These are phyloP conservation scores for Ogataea neopini DNA, from an alignment of 805 yeast genomes.

Conservation along the genomic window DNA sequence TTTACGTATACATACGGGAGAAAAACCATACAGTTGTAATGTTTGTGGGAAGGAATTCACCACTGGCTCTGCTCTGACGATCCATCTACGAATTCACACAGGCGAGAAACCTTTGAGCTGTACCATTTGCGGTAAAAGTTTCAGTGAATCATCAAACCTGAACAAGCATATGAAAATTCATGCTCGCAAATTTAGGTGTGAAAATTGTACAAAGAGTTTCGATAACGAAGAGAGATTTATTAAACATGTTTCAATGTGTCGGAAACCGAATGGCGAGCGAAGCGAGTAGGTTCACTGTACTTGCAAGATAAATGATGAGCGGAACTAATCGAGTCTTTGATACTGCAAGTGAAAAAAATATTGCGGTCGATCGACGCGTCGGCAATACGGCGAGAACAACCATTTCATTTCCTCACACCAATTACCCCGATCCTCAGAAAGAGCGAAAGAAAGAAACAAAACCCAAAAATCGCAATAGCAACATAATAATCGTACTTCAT, in stretches of 20 bases:
- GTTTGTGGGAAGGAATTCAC: conserved; percentile 78
- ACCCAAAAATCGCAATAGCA: conserved; percentile 38
- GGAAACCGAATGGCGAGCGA: too few species aligned
- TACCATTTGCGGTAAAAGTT: conserved; percentile 76
- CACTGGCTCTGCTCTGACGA: conserved; percentile 77
- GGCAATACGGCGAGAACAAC: too few species aligned
- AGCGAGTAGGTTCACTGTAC: too few species aligned
- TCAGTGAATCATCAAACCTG: conserved; percentile 86
- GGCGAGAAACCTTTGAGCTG: conserved; percentile 88
- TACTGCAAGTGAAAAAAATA: too few species aligned
- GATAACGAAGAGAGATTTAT: conserved; percentile 43
- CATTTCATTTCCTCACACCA: conserved; percentile 30
- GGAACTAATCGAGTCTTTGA: too few species aligned
- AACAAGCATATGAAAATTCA: conserved; percentile 88
- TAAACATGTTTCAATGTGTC: conserved; percentile 39
- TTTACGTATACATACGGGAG: conserved; percentile 83
- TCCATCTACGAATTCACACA: conserved; percentile 83
- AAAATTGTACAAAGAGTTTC: conserved; percentile 53
- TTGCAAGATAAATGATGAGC: too few species aligned
- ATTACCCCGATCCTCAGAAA: conserved; percentile 40
- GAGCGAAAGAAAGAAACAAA: conserved; percentile 32
- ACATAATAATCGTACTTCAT: conserved; percentile 41
- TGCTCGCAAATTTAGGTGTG: conserved; percentile 51
- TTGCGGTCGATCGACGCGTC: too few species aligned
- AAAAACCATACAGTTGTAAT: conserved; percentile 77